Base-by-base conservation (phyloP, 75 land plant genomes). In the Pseudotsuga menziesii region DNA sequence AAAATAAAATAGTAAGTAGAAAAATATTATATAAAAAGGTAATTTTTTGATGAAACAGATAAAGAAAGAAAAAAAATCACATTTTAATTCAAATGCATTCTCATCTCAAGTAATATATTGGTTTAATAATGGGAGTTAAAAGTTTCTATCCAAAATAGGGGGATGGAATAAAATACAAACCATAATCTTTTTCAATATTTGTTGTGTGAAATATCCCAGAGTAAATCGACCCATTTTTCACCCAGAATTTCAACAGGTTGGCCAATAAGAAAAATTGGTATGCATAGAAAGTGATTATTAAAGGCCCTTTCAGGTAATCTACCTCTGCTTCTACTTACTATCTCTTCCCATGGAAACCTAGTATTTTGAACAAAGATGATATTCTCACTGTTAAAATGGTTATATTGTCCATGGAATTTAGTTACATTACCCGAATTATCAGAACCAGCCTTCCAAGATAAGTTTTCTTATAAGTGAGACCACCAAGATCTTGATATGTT, bases 141-240 rank as follows among this genome's bases (percentile, higher is more conserved):
- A 67, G 52, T 9, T 19, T 25, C 20, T 72, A 41, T 27, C 26
- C 41, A 57, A 26, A 78, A 4, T 52, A 69, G 74, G 35, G 27
- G 44, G 59, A 25, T 56, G 73, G 78, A 20, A 80, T 57, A 36
- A 74, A 75, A 77, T 61, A 71, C 75, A 85, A 75, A 87, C 86
- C 88, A 58, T 79, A 87, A 12, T 77, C 86, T 14, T 84, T 80
- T 7, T 86, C 91, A 56, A 78, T 58, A 75, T 76, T 86, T 29
- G 92, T 94, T 74, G 96, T 88, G 87, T 95, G 88, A 79, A 95
- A 89, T 77, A 93, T 83, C 64, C 98, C 96, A 41, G 96, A 85
- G 61, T 89, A 93, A 36, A 91, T 78, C 36, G 91, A 89, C 39
- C 98, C 98, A 77, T 95, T 89, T 75, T 84, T 93, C 78, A 88